Conservation (phyloP, 768 basidiomycete genomes). For the Trametes punicea region DNA sequence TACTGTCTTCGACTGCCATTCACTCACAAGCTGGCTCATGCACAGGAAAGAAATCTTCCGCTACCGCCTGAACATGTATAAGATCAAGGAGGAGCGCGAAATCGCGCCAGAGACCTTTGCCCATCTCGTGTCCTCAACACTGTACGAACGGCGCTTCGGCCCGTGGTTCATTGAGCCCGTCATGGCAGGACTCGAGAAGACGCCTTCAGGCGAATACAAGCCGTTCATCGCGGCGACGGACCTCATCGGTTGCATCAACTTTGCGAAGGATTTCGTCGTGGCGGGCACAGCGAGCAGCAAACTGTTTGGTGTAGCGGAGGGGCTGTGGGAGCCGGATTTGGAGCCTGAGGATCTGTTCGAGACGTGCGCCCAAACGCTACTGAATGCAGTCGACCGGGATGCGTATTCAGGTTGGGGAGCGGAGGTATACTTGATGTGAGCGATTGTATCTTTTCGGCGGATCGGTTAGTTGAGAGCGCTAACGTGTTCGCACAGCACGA, state of each 20-base stretch:
- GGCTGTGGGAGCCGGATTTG: conserved; percentile 96
- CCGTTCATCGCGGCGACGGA: conserved; percentile 97
- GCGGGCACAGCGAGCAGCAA: conserved; percentile 90
- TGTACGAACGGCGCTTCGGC: conserved; percentile 94
- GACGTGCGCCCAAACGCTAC: conserved; percentile 92
- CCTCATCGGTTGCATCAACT: conserved; percentile 89
- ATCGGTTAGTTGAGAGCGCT: neutral
- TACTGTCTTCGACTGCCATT: no score
- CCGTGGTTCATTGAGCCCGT: conserved; percentile 98
- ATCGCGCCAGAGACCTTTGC: conserved; percentile 96
- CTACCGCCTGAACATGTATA: conserved; percentile 97
- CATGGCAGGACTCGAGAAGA: conserved; percentile 83
- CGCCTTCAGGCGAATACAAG: conserved; percentile 65
- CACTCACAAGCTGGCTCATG: no score
- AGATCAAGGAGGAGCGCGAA: conserved; percentile 97
- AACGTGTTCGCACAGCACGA: conserved; percentile 30
- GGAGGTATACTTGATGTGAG: conserved; percentile 93
- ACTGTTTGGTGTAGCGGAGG: conserved; percentile 95
- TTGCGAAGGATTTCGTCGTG: conserved; percentile 96
- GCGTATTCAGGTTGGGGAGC: conserved; percentile 97
- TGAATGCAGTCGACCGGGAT: conserved; percentile 95
- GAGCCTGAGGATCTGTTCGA: conserved; percentile 97
- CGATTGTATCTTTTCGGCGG: conserved; percentile 3
- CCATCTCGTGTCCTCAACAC: conserved; percentile 90
- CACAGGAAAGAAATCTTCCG: conserved; percentile 84